Percentiles rank a stretch among this genome's conserved stretches.
These are phyloP conservation scores for Goniomonas avonlea DNA, from an alignment of 78 protist species.

Conservation along the genomic window DNA sequence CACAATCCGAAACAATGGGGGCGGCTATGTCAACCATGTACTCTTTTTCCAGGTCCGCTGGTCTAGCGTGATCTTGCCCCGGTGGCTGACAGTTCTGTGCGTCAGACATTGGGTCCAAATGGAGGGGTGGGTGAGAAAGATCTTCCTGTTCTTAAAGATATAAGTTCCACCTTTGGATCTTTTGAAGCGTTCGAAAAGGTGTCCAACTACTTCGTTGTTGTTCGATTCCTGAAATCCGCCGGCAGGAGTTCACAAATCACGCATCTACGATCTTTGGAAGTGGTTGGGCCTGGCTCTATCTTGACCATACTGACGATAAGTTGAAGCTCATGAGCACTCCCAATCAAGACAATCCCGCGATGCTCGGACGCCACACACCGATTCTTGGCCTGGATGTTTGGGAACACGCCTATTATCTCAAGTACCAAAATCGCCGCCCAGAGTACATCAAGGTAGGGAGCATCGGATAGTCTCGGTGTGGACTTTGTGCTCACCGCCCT, in stretches of 20 bases:
- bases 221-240: too few species aligned
- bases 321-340: not conserved
- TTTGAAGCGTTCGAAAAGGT: not conserved
- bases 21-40: not conserved
- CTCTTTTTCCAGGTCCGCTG: not conserved
- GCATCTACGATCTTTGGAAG: conserved; percentile 8
- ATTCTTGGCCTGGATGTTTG: conserved; percentile 37
- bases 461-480: too few species aligned
- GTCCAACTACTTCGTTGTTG: too few species aligned
- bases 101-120: not conserved
- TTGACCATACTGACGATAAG: not conserved
- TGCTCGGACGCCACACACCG: not conserved
- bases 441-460: conserved; percentile 27
- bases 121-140: not conserved
- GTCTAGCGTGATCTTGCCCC: too few species aligned
- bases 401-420: conserved; percentile 55
- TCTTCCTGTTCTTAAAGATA: not conserved
- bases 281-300: conserved; percentile 23
- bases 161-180: not conserved
- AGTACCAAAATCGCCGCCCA: conserved; percentile 45
- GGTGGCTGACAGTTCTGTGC: too few species aligned
- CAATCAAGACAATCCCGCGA: not conserved
- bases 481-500: too few species aligned
- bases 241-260: not conserved
- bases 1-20: not conserved